A percentile compares a stretch with the other conserved stretches of the same genome.
Conservation (phyloP, 2,329 filamentous ascomycete species). For the Diaporthe nobilis region DNA sequence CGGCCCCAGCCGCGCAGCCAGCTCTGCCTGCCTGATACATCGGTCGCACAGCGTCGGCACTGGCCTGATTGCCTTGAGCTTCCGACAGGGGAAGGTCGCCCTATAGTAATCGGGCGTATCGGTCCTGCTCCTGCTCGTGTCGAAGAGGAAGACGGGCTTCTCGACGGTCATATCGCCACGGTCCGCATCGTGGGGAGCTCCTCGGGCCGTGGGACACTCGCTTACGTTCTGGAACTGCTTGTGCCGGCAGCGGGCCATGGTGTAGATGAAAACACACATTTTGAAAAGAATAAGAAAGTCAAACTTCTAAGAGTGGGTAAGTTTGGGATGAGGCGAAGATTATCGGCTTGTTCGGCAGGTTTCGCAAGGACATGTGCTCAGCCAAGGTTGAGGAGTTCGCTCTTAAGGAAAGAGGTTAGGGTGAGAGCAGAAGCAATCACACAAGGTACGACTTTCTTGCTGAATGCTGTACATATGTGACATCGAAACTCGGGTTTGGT, state of each 20-base stretch:
- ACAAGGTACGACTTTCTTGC: neutral
- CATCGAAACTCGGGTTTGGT: neutral
- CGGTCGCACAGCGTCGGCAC: slow-evolving; percentile 27
- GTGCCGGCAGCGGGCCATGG: slow-evolving; percentile 49
- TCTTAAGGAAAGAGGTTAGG: neutral
- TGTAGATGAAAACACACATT: slow-evolving; percentile 54
- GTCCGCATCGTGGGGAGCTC: slow-evolving; percentile 44
- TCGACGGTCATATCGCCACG: slow-evolving; percentile 42
- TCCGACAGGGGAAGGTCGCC: slow-evolving; percentile 26
- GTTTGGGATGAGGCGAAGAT: neutral
- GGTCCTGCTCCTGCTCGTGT: slow-evolving; percentile 36
- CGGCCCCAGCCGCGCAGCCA: neutral
- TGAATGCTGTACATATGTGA: neutral
- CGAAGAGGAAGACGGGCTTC: slow-evolving; percentile 42
- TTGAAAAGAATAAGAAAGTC: neutral
- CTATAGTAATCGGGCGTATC: slow-evolving; percentile 32
- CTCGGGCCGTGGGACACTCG: slow-evolving; percentile 48
- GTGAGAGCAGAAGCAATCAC: neutral
- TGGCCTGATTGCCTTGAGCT: slow-evolving; percentile 37
- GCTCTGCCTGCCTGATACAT: slow-evolving; percentile 16
- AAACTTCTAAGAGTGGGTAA: neutral
- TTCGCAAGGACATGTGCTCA: neutral
- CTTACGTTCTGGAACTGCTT: slow-evolving; percentile 53
- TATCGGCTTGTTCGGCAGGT: neutral
- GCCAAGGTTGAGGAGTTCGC: neutral